Percentiles rank a stretch among this genome's conserved stretches.
These are phyloP conservation scores for Blastobotrys indianensis DNA, from an alignment of 1,139 yeast species.

Conservation along the genomic window DNA sequence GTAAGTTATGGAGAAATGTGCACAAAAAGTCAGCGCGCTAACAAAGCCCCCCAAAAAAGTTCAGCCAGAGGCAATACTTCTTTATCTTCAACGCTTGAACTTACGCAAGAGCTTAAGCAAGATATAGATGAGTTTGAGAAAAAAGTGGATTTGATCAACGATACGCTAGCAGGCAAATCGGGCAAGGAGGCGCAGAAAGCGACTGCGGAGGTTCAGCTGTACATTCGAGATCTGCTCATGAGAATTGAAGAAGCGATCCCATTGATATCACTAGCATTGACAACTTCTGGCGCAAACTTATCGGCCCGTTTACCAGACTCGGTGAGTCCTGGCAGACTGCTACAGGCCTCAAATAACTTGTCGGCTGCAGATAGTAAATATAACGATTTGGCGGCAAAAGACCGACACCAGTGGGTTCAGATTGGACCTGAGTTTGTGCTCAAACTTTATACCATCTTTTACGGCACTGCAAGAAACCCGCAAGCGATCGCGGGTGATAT, in stretches of 20 bases:
- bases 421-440: constrained; percentile 56
- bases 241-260: constrained; percentile 70
- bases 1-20: neutral
- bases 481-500: constrained; percentile 38
- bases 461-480: constrained; percentile 47
- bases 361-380: constrained; percentile 36
- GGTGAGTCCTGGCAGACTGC: constrained; percentile 59
- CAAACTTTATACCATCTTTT: constrained; percentile 59
- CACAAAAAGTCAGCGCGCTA: neutral
- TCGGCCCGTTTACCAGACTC: constrained; percentile 47
- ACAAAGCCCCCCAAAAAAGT: constrained; percentile 3
- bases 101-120: constrained; percentile 51
- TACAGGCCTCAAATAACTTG: constrained; percentile 57
- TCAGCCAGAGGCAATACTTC: constrained; percentile 70
- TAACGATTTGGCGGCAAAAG: constrained; percentile 18
- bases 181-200: constrained; percentile 37
- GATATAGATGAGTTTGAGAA: constrained; percentile 59
- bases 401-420: constrained; percentile 4
- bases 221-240: constrained; percentile 43
- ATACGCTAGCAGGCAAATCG: constrained; percentile 12
- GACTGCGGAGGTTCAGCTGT: constrained; percentile 44
- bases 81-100: constrained; percentile 49
- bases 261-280: constrained; percentile 56
- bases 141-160: constrained; percentile 36
- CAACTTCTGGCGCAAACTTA: constrained; percentile 65